These are phyloP conservation scores for Mycena pura DNA, from an alignment of 768 basidiomycete species.

Conservation along the genomic window DNA sequence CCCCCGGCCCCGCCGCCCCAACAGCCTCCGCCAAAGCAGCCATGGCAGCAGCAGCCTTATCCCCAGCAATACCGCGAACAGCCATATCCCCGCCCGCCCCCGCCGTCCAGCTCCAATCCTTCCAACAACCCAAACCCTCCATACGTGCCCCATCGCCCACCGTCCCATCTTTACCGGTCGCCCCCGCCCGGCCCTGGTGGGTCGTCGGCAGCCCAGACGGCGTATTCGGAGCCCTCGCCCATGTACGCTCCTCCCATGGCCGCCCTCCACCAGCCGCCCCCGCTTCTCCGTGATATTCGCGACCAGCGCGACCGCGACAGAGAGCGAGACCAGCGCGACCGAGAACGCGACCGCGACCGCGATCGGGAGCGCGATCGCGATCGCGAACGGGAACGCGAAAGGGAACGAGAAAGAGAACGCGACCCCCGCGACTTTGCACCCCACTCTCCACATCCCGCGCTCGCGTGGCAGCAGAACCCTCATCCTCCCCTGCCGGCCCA, in stretches of 20 bases:
- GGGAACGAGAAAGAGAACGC: constrained; percentile 10
- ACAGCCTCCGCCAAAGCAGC: neutral
- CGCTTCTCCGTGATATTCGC: neutral
- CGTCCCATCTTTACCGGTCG: constrained; percentile 10
- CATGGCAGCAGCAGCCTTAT: neutral
- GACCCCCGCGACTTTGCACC: constrained; percentile 12
- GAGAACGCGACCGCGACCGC: constrained; percentile 7
- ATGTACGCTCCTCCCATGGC: constrained; percentile 24
- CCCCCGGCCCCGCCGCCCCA: neutral
- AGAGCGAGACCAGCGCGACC: neutral
- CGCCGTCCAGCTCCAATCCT: neutral
- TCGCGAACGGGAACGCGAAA: constrained; percentile 6
- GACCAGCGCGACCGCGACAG: neutral
- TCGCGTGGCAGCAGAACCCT: constrained; percentile 17
- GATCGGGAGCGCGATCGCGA: constrained; percentile 8
- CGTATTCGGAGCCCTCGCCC: constrained; percentile 21
- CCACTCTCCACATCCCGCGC: constrained; percentile 15
- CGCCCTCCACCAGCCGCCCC: constrained; percentile 12
- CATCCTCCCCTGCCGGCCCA: neutral
- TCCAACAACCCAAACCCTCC: neutral
- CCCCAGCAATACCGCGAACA: constrained; percentile 1
- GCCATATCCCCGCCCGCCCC: neutral
- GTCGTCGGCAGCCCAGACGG: neutral
- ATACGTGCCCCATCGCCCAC: neutral
- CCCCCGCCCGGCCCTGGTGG: constrained; percentile 15